phyloP scores from a whole-genome alignment of 495 filamentous ascomycete species.

The Annulohypoxylon bovei region DNA sequence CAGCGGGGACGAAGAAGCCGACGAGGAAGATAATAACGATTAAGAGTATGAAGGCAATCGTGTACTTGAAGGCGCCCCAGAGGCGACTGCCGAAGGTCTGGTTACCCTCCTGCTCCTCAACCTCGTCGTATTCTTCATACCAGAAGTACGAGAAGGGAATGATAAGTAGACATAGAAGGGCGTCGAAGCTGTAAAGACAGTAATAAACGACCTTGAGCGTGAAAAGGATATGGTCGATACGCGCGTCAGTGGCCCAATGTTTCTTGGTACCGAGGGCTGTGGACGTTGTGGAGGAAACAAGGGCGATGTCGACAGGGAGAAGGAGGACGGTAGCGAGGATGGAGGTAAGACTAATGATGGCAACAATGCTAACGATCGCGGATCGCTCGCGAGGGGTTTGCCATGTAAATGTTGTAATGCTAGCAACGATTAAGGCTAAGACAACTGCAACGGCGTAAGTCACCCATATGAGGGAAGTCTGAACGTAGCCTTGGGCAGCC shows the following conservation, averaged over 20 bases:
- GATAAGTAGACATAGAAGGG: slow-evolving; percentile 86
- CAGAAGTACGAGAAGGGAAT: slow-evolving; percentile 98
- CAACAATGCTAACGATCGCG: slow-evolving; percentile 78
- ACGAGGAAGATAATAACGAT: slow-evolving; percentile 86
- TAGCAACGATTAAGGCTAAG: slow-evolving; percentile 73
- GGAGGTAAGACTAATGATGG: slow-evolving; percentile 83
- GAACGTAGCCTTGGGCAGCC: slow-evolving; percentile 70
- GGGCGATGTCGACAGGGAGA: slow-evolving; percentile 92
- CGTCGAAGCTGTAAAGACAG: slow-evolving; percentile 88
- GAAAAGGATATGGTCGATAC: slow-evolving; percentile 76
- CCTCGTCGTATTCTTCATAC: slow-evolving; percentile 96
- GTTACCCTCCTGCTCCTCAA: slow-evolving; percentile 78
- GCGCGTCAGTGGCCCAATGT: slow-evolving; percentile 87
- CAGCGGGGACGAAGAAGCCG: slow-evolving; percentile 90
- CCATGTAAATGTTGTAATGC: slow-evolving; percentile 85
- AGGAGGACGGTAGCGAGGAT: slow-evolving; percentile 93
- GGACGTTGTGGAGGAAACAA: slow-evolving; percentile 87
- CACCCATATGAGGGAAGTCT: slow-evolving; percentile 88
- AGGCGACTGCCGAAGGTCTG: slow-evolving; percentile 74
- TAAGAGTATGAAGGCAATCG: slow-evolving; percentile 81
- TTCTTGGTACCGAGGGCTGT: slow-evolving; percentile 83
- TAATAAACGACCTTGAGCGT: slow-evolving; percentile 93
- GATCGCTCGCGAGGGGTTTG: slow-evolving; percentile 89
- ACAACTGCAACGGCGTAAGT: slow-evolving; percentile 84
- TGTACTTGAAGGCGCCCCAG: slow-evolving; percentile 90